These are phyloP conservation scores for Apiospora rasikravindrae DNA, from an alignment of 2,329 filamentous ascomycete species.

Conservation along the genomic window DNA sequence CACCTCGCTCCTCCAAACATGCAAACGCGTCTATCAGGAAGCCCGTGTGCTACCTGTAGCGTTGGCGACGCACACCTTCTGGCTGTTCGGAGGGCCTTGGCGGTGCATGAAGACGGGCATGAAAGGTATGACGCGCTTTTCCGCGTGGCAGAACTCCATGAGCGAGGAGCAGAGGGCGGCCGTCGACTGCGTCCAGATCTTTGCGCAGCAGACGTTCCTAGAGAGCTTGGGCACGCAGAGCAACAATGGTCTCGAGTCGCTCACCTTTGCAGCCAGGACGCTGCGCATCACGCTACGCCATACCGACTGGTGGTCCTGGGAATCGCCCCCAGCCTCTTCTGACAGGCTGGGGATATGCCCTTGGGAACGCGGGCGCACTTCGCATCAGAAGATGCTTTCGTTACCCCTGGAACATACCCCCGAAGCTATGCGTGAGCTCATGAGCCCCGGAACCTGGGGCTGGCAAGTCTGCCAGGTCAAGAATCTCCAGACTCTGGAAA, in stretches of 20 bases:
- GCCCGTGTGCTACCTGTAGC: slow-evolving; percentile 20
- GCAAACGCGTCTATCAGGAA: slow-evolving; percentile 23
- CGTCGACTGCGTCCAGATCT: slow-evolving; percentile 21
- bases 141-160: slow-evolving; percentile 19
- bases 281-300: slow-evolving; percentile 21
- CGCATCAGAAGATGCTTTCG: slow-evolving; percentile 23
- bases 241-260: neutral
- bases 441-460: slow-evolving; percentile 22
- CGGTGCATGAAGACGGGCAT: slow-evolving; percentile 9
- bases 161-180: slow-evolving; percentile 15
- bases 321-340: slow-evolving; percentile 18
- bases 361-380: slow-evolving; percentile 17
- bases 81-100: slow-evolving; percentile 22
- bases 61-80: slow-evolving; percentile 22
- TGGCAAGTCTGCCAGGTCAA: slow-evolving; percentile 20
- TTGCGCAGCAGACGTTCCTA: slow-evolving; percentile 22
- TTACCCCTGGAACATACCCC: slow-evolving; percentile 11
- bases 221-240: slow-evolving; percentile 16
- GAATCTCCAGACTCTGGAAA: slow-evolving; percentile 21
- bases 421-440: slow-evolving; percentile 9
- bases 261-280: neutral
- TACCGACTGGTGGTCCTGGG: slow-evolving; percentile 24
- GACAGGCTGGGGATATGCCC: slow-evolving; percentile 23
- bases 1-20: slow-evolving; percentile 19
- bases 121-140: neutral